These are phyloP conservation scores for Phytophthora constricta DNA, from an alignment of 352 stramenopile species.

Conservation along the genomic window DNA sequence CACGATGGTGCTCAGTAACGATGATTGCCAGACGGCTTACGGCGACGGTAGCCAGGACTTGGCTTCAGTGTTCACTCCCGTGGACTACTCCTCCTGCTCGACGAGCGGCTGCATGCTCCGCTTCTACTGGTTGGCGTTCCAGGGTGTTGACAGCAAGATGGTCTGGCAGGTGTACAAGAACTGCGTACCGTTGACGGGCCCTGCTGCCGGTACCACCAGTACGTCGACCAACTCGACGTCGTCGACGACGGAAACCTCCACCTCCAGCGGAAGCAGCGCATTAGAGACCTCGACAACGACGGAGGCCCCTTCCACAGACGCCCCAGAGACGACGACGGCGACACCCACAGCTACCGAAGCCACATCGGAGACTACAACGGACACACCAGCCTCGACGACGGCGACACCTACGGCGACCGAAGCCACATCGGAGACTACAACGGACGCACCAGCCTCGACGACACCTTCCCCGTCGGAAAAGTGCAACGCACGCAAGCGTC, in stretches of 20 bases:
- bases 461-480: conserved; percentile 25
- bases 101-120: conserved; percentile 34
- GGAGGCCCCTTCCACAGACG: conserved; percentile 11
- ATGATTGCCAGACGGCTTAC: conserved; percentile 38
- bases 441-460: conserved; percentile 16
- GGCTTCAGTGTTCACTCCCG: conserved; percentile 33
- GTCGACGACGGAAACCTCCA: conserved; percentile 2
- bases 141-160: conserved; percentile 27
- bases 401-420: conserved; percentile 6
- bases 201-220: conserved; percentile 19
- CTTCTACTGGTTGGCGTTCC: conserved; percentile 41
- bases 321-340: conserved; percentile 3
- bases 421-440: conserved; percentile 6
- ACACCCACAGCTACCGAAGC: conserved; percentile 11
- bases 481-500: conserved; percentile 19
- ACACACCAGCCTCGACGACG: conserved; percentile 2
- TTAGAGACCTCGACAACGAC: conserved; percentile 7
- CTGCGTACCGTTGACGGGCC: conserved; percentile 26
- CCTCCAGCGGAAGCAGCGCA: conserved; percentile 15
- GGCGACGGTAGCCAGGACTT: conserved; percentile 22
- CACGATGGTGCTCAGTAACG: conserved; percentile 28
- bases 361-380: conserved; percentile 7
- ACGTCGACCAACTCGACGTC: conserved; percentile 29
- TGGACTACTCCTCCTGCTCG: conserved; percentile 40
- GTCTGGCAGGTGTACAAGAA: conserved; percentile 46